Evolutionary conservation across 208 protist genomes (phyloP).

Genomic region (Crithidia thermophila): DNA sequence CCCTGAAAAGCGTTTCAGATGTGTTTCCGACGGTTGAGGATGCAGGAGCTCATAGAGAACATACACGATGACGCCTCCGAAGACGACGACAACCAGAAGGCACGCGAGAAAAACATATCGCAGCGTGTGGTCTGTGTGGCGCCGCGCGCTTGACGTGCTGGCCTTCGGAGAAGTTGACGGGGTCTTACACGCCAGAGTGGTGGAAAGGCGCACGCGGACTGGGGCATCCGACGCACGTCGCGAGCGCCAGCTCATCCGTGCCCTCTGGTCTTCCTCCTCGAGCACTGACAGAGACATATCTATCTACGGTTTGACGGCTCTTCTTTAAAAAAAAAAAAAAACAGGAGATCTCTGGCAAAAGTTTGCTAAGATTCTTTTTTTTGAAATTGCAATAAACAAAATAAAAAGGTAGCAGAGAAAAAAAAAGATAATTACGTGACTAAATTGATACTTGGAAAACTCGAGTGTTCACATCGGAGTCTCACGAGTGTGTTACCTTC

Average conservation of each 20-base stretch:
- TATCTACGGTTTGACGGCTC: too few species aligned
- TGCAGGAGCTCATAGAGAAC: not conserved
- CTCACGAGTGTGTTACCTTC: not conserved
- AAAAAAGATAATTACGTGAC: not conserved
- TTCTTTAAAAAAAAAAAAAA: too few species aligned
- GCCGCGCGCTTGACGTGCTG: too few species aligned
- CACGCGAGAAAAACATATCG: not conserved
- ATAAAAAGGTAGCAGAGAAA: not conserved
- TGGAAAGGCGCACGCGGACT: not conserved
- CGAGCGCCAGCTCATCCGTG: not conserved
- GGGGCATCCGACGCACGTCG: not conserved
- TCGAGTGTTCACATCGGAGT: too few species aligned
- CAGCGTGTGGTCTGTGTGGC: too few species aligned
- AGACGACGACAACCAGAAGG: not conserved
- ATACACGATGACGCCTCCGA: not conserved
- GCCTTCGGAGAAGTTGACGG: too few species aligned
- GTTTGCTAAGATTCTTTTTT: too few species aligned
- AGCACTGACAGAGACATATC: too few species aligned
- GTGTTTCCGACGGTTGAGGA: not conserved
- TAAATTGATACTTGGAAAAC: too few species aligned
- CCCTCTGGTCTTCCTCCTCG: too few species aligned
- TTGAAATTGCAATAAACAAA: not conserved
- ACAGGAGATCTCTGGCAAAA: too few species aligned
- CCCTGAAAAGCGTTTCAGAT: too few species aligned
- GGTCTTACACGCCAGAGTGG: not conserved